These are phyloP conservation scores for Blastomyces parvus DNA, from an alignment of 2,329 filamentous ascomycete genomes.

Conservation along the genomic window DNA sequence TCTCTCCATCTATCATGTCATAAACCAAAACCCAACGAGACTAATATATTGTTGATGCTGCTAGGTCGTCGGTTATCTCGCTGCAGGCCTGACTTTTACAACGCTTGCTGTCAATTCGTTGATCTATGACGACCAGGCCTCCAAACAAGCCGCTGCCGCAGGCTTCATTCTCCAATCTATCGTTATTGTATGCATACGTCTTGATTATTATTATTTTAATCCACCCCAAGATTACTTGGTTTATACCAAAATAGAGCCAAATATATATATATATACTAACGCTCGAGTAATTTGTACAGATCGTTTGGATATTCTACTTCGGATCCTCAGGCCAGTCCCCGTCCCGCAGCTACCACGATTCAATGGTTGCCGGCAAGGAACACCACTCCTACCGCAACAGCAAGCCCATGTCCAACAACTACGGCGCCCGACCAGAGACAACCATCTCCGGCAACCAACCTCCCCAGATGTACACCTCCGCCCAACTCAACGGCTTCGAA, in stretches of 20 bases:
- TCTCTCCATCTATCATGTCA: background rate
- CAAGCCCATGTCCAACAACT: constrained; percentile 64
- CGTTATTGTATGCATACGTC: constrained; percentile 59
- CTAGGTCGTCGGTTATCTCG: constrained; percentile 75
- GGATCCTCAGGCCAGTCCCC: constrained; percentile 80
- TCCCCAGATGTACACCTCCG: constrained; percentile 96
- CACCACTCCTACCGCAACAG: constrained; percentile 50
- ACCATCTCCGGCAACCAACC: constrained; percentile 61
- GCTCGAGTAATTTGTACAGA: constrained; percentile 44
- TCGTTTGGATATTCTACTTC: constrained; percentile 98
- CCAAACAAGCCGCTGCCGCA: constrained; percentile 73
- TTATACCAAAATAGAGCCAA: no score
- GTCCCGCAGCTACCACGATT: constrained; percentile 86
- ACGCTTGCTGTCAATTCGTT: constrained; percentile 79
- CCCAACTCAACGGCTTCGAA: constrained; percentile 90
- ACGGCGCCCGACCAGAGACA: constrained; percentile 67
- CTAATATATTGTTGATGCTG: background rate
- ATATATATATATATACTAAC: background rate
- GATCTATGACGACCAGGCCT: constrained; percentile 62
- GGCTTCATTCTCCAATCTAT: constrained; percentile 92
- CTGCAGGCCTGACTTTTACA: constrained; percentile 71
- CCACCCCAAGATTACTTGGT: no score
- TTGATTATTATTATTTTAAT: background rate
- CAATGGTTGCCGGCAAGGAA: constrained; percentile 89
- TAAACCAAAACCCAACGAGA: background rate